Percentiles rank a stretch among this genome's conserved stretches.
Evolutionary conservation across 257 asterid species (phyloP).

Genomic region (Solanum virginianum): DNA sequence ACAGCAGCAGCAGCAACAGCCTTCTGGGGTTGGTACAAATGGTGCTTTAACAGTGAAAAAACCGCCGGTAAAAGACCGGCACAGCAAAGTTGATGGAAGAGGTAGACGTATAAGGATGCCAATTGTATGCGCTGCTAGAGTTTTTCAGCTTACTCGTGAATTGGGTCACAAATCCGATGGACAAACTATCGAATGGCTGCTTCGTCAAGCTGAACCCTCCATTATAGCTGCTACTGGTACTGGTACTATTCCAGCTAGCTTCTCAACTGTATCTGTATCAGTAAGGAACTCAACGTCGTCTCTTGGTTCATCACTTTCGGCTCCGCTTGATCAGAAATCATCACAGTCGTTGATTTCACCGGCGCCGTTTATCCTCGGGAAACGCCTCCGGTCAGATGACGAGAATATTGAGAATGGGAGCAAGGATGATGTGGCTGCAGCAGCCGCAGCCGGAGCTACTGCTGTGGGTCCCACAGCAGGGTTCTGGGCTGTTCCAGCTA

Average conservation of each 20-base stretch:
- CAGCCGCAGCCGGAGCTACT: constrained; percentile 10
- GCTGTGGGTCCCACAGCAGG: constrained; percentile 40
- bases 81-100: constrained; percentile 92
- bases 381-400: constrained; percentile 65
- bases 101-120: constrained; percentile 99
- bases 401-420: constrained; percentile 9
- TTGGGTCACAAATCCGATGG: constrained; percentile 97
- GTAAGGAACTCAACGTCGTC: constrained; percentile 5
- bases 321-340: constrained; percentile 52
- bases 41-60: constrained; percentile 40
- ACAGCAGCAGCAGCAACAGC: constrained; percentile 20
- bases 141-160: constrained; percentile 88
- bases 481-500: constrained; percentile 81
- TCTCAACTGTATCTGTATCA: constrained; percentile 35
- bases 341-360: constrained; percentile 45
- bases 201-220: constrained; percentile 96
- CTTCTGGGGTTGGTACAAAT: constrained; percentile 2
- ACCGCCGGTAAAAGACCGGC: constrained; percentile 94
- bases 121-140: constrained; percentile 92
- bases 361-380: constrained; percentile 82
- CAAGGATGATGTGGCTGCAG: constrained; percentile 37
- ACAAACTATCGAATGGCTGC: constrained; percentile 95
- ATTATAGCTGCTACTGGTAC: constrained; percentile 95
- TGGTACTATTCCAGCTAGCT: constrained; percentile 83
- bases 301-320: background rate